These are phyloP conservation scores for Cetradonia linearis DNA, from an alignment of 495 filamentous ascomycete genomes.

Conservation along the genomic window DNA sequence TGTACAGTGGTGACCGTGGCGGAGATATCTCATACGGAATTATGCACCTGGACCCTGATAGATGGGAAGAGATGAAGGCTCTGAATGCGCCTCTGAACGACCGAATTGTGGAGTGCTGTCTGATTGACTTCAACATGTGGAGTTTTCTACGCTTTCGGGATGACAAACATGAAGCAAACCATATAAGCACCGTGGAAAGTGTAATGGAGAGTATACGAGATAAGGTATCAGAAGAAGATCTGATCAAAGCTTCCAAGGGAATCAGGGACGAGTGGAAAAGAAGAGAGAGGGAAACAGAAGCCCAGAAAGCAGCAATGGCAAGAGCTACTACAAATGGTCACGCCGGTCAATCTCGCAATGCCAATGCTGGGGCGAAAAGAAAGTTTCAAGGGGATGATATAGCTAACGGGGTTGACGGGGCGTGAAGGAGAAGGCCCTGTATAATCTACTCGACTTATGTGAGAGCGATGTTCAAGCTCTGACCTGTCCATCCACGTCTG, in stretches of 20 bases:
- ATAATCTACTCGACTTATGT: neutral
- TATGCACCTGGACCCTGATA: constrained; percentile 57
- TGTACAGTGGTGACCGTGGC: constrained; percentile 41
- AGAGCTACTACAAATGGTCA: constrained; percentile 14
- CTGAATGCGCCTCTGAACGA: constrained; percentile 64
- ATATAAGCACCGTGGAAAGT: constrained; percentile 65
- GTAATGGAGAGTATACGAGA: constrained; percentile 79
- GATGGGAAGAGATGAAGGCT: constrained; percentile 76
- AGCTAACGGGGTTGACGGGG: neutral
- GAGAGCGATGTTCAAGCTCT: neutral
- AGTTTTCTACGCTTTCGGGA: constrained; percentile 77
- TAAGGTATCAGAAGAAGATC: constrained; percentile 53
- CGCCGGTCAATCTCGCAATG: constrained; percentile 18
- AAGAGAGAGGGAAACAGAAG: constrained; percentile 26
- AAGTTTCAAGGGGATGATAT: constrained; percentile 33
- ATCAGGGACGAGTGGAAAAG: constrained; percentile 71
- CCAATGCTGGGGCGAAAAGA: constrained; percentile 24
- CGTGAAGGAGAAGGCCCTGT: neutral
- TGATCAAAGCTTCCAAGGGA: constrained; percentile 49
- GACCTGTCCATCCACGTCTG: neutral
- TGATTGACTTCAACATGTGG: constrained; percentile 65
- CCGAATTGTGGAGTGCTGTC: constrained; percentile 76
- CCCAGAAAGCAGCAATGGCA: constrained; percentile 7
- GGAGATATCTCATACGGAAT: constrained; percentile 53
- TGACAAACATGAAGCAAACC: constrained; percentile 86